A percentile compares a stretch with the other conserved stretches of the same genome.
phyloP scores from a whole-genome alignment of 176 grass and related monocot species.

The Avena sativa region DNA sequence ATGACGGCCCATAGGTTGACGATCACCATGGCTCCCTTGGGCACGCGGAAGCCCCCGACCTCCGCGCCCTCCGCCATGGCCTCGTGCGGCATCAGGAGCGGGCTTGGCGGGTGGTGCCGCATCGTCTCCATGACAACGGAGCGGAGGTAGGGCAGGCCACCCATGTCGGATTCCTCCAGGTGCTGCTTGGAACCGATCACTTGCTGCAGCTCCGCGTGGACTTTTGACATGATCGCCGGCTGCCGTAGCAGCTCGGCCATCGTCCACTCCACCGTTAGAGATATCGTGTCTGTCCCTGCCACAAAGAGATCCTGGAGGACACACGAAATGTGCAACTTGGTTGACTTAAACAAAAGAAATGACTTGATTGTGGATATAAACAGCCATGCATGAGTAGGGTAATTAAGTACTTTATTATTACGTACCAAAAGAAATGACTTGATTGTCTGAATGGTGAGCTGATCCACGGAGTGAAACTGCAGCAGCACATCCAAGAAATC shows the following conservation, averaged over 20 bases:
- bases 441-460: constrained; percentile 44
- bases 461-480: constrained; percentile 42
- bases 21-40: constrained; percentile 42
- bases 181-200: constrained; percentile 33
- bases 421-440: constrained; percentile 51
- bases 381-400: too few relatives aligned
- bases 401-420: too few relatives aligned
- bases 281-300: constrained; percentile 55
- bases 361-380: too few relatives aligned
- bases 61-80: constrained; percentile 43
- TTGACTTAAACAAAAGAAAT: too few relatives aligned
- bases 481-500: constrained; percentile 65
- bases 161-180: constrained; percentile 37
- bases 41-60: constrained; percentile 52
- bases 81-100: constrained; percentile 58
- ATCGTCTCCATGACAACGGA: constrained; percentile 62
- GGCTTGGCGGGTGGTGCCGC: constrained; percentile 62
- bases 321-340: neutral
- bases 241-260: constrained; percentile 69
- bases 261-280: constrained; percentile 57
- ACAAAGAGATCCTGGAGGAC: constrained; percentile 40
- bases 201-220: constrained; percentile 44
- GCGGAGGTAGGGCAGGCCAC: constrained; percentile 50
- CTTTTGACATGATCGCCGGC: constrained; percentile 54
- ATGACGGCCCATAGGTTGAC: constrained; percentile 56